Percentiles rank a stretch among this genome's conserved stretches.
phyloP scores from a whole-genome alignment of 441 rosid genomes.

The Eutrema salsugineum region DNA sequence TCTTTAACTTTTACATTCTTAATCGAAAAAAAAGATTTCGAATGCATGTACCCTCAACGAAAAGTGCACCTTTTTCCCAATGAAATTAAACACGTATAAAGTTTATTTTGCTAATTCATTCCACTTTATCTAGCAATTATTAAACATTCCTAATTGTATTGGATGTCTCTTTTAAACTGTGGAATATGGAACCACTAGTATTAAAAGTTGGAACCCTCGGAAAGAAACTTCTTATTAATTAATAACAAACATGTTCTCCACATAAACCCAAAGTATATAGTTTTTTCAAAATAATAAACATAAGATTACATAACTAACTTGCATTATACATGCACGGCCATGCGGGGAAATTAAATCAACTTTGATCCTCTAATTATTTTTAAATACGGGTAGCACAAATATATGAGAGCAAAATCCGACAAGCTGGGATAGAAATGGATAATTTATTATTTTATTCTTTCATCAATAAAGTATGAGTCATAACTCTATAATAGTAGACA shows the following conservation, averaged over 20 bases:
- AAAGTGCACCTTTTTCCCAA: slow-evolving; percentile 41
- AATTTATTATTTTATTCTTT: slow-evolving; percentile 2
- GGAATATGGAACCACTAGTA: neutral
- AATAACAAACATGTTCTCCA: neutral
- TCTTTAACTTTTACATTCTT: slow-evolving; percentile 8
- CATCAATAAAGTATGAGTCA: slow-evolving; percentile 30
- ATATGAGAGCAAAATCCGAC: neutral
- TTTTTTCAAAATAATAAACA: neutral
- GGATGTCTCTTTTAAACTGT: neutral
- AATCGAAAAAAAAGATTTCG: slow-evolving; percentile 36
- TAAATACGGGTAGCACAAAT: neutral
- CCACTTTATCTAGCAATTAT: slow-evolving; percentile 29
- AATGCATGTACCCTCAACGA: slow-evolving; percentile 51
- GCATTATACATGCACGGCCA: neutral
- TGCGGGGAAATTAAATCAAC: neutral
- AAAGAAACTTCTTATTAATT: slow-evolving; percentile 3
- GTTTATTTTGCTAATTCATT: slow-evolving; percentile 31
- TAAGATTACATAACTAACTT: neutral
- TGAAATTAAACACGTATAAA: slow-evolving; percentile 40
- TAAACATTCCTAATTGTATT: neutral
- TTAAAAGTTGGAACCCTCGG: neutral
- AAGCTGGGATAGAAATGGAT: slow-evolving; percentile 24
- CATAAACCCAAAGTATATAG: neutral
- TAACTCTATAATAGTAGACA: slow-evolving; percentile 6
- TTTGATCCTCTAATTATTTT: neutral